Base-by-base conservation (phyloP, 441 rosid species). In the Adansonia gregorii region DNA sequence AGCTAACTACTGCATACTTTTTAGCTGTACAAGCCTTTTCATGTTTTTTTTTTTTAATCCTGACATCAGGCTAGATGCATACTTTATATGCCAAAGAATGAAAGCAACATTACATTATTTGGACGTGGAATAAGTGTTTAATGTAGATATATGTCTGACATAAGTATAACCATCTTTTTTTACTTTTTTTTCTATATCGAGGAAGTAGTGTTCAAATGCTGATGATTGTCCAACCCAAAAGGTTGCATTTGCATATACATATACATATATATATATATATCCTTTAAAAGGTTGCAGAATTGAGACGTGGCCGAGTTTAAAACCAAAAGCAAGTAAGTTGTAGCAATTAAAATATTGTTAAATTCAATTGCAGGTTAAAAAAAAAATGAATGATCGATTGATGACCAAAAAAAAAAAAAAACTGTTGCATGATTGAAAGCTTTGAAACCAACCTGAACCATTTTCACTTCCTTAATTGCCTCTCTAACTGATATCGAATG, bases 401-500 rank as follows among this genome's bases (percentile, higher is more conserved):
- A 5, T 22, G n/a, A 70, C 19, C 46, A 10, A 59, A 59, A 8
- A 17, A 55, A 55, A 17, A 6, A 2, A 11, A 4, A 19, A 43
- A 3, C 22, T n/a, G 8, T 15, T 9, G 35, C 17, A 22, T 49
- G 10, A 68, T 19, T 19, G 14, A 59, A 11, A 59, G 3, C 3
- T 8, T 22, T 3, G n/a, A 31, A 17, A 45, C 56, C 45, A 85
- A 93, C 97, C 94, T 91, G 98, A 73, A 94, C 89, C 93, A 94
- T 89, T 84, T 86, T 88, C 73, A 92, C 93, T 87, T 94, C 94
- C 77, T 89, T 93, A 52, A 93, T 84, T 17, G 89, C 82, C 81
- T 86, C 94, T 87, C 89, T 89, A 69, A 93, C 97, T 11, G 98
- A 92, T 75, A 87, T 82, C 14, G 95, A 90, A 46, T 75, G 95